Evolutionary conservation across 83 land plant genomes (phyloP).

Genomic region (Diphasiastrum complanatum): DNA sequence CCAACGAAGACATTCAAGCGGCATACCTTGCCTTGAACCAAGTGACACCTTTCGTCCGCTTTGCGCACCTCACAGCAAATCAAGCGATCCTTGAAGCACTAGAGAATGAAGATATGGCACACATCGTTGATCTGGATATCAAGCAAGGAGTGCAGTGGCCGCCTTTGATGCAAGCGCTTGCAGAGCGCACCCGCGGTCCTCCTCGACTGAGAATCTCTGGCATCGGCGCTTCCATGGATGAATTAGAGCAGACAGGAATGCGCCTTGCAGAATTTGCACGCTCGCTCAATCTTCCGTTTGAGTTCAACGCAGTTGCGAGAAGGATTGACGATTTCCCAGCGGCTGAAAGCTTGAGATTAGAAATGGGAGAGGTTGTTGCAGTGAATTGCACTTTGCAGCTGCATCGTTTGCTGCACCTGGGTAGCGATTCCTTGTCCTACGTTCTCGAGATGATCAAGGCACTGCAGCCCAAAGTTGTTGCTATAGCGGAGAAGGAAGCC

Average conservation of each 20-base stretch:
- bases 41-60: conserved; percentile 52
- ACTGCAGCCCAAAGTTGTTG: conserved; percentile 26
- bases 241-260: conserved; percentile 46
- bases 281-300: conserved; percentile 40
- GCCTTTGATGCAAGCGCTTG: conserved; percentile 57
- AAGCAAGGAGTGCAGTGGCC: conserved; percentile 74
- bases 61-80: conserved; percentile 63
- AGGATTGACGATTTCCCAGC: too few species aligned
- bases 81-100: conserved; percentile 62
- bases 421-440: conserved; percentile 23
- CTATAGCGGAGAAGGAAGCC: conserved; percentile 44
- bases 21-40: too few species aligned
- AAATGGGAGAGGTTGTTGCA: conserved; percentile 38
- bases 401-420: conserved; percentile 31
- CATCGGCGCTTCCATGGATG: conserved; percentile 22
- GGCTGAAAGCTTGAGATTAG: conserved; percentile 24
- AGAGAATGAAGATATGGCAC: conserved; percentile 32
- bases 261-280: conserved; percentile 46
- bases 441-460: conserved; percentile 31
- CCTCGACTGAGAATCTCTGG: conserved; percentile 60
- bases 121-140: conserved; percentile 60
- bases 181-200: conserved; percentile 30
- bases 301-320: conserved; percentile 39
- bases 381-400: conserved; percentile 51
- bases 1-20: too few species aligned